A percentile compares a stretch with the other conserved stretches of the same genome.
Conservation (phyloP, 2,329 filamentous ascomycete species). For the Akanthomyces uredinophilus region DNA sequence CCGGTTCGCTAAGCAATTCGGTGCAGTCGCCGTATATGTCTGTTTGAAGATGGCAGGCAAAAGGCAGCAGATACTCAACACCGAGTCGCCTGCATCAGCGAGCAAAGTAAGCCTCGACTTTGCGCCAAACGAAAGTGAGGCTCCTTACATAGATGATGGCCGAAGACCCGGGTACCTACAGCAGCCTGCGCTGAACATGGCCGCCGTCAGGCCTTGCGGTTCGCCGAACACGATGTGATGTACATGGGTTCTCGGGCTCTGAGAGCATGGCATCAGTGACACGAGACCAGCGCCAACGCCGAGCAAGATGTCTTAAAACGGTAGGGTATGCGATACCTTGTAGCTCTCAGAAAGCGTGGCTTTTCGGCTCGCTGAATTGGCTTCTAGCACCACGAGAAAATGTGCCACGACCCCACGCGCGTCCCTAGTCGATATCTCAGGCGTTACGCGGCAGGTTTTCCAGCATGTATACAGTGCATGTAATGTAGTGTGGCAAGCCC, state of each 20-base stretch:
- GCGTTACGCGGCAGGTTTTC: not conserved
- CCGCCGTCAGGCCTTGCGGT: not conserved
- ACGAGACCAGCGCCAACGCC: not conserved
- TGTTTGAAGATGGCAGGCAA: too few relatives aligned
- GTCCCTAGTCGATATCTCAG: not conserved
- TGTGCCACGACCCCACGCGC: not conserved
- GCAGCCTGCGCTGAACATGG: not conserved
- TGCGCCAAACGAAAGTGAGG: not conserved
- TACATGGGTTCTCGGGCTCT: not conserved
- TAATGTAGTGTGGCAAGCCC: constrained; percentile 2
- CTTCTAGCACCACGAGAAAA: not conserved
- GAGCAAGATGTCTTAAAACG: constrained; percentile 10
- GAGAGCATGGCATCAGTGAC: not conserved
- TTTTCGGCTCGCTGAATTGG: not conserved
- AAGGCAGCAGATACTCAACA: not conserved
- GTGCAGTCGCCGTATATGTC: not conserved
- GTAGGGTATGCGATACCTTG: constrained; percentile 11
- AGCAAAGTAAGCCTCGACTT: not conserved
- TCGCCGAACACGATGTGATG: not conserved
- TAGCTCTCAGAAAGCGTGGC: not conserved
- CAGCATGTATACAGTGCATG: not conserved
- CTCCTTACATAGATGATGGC: not conserved
- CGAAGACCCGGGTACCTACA: not conserved
- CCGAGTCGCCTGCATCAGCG: not conserved
- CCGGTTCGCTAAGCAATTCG: too few relatives aligned